A percentile compares a stretch with the other conserved stretches of the same genome.
Conservation (phyloP, 78 protist species). For the Polysphondylium violaceum region DNA sequence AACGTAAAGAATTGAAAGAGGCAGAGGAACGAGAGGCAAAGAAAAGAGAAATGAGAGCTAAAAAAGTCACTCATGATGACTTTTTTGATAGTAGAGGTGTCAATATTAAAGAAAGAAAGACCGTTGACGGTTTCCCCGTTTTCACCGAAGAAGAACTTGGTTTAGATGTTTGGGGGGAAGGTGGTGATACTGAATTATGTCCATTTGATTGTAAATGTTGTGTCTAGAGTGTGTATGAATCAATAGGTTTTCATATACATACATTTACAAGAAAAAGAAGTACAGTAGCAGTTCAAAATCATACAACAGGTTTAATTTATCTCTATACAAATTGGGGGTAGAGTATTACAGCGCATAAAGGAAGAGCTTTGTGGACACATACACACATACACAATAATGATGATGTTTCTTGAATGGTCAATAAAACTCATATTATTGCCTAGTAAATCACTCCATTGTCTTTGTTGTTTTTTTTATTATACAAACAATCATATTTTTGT, state of each 20-base stretch:
- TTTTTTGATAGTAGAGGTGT: constrained; percentile 72
- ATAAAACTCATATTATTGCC: no score
- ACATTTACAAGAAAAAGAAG: not conserved
- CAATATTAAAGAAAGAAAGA: constrained; percentile 57
- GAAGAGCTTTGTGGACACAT: not conserved
- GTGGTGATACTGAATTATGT: constrained; percentile 31
- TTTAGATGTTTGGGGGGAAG: constrained; percentile 9
- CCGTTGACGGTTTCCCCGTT: constrained; percentile 60
- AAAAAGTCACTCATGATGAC: constrained; percentile 11
- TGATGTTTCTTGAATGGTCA: no score
- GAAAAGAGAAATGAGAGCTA: not conserved
- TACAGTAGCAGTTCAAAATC: not conserved
- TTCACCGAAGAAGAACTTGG: constrained; percentile 70
- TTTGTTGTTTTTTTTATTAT: no score
- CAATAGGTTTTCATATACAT: not conserved
- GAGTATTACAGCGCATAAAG: no score
- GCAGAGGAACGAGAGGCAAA: not conserved
- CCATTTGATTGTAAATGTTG: constrained; percentile 76
- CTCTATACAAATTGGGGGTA: no score
- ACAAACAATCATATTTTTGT: no score
- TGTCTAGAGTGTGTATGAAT: no score
- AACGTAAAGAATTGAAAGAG: not conserved
- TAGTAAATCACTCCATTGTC: no score
- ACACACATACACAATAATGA: not conserved
- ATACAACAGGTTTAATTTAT: no score